Conservation (phyloP, 257 asterid species). For the Paraleonurus japonicus region DNA sequence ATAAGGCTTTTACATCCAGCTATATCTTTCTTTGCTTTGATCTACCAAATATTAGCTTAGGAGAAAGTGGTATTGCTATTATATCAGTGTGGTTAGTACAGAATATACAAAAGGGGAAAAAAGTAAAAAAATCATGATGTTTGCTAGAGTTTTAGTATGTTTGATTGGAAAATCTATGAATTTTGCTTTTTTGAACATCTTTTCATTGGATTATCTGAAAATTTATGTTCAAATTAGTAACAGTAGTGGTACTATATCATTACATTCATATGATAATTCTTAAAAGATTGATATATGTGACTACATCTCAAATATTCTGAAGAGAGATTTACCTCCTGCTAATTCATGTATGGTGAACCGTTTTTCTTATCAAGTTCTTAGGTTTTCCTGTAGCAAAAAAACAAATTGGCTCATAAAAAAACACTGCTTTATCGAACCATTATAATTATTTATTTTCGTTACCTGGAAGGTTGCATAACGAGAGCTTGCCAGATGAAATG, state of each 20-base stretch:
- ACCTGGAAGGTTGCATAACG: background rate
- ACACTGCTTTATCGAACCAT: background rate
- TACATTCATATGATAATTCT: background rate
- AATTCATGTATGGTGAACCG: background rate
- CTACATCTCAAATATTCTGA: background rate
- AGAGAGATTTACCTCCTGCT: background rate
- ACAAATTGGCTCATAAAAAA: too few relatives aligned
- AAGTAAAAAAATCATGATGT: background rate
- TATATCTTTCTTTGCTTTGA: background rate
- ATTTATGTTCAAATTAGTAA: background rate
- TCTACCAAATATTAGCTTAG: background rate
- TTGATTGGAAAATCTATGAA: constrained; percentile 3
- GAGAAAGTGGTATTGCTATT: background rate
- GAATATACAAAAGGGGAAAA: background rate
- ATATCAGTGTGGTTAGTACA: background rate
- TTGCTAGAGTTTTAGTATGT: background rate
- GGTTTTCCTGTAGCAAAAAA: background rate
- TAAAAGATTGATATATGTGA: background rate
- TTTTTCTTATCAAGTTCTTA: background rate
- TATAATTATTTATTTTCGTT: background rate
- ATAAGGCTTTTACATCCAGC: background rate
- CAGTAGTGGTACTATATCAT: background rate
- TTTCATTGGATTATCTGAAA: background rate
- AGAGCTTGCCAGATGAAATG: background rate
- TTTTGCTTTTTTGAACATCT: background rate